Evolutionary conservation across 1,284 basidiomycete species (phyloP).

Genomic region (Naganishia albida): DNA sequence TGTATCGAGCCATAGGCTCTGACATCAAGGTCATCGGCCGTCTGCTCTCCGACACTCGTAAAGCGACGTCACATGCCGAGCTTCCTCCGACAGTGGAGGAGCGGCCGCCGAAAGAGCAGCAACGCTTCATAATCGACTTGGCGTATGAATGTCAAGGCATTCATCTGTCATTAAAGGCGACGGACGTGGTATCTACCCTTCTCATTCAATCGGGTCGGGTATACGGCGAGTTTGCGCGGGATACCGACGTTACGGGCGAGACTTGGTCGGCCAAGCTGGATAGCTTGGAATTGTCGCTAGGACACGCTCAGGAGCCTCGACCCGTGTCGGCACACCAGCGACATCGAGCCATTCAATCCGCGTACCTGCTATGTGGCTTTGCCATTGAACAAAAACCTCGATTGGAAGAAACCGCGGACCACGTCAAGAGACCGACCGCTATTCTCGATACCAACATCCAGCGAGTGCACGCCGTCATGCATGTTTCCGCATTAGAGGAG

Average conservation of each 20-base stretch:
- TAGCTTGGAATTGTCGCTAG: conserved; percentile 38
- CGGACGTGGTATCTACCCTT: conserved; percentile 27
- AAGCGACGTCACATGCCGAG: background rate
- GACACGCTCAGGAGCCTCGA: conserved; percentile 44
- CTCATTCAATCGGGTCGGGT: conserved; percentile 27
- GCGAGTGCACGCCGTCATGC: conserved; percentile 86
- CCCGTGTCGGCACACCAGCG: conserved; percentile 63
- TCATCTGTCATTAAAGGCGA: conserved; percentile 24
- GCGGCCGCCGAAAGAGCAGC: background rate
- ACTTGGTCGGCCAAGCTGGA: conserved; percentile 10
- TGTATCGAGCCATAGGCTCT: conserved; percentile 45
- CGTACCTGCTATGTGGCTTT: conserved; percentile 79
- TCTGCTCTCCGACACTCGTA: conserved; percentile 8
- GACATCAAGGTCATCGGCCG: conserved; percentile 22
- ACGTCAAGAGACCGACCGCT: conserved; percentile 35
- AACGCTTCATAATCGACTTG: conserved; percentile 23
- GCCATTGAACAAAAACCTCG: conserved; percentile 49
- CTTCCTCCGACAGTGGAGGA: background rate
- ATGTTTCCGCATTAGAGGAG: conserved; percentile 83
- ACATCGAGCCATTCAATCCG: conserved; percentile 55
- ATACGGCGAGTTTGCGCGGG: conserved; percentile 21
- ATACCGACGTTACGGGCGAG: conserved; percentile 16
- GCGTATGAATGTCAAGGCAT: conserved; percentile 18
- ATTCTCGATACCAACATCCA: conserved; percentile 61
- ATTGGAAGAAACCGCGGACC: conserved; percentile 32